Percentiles rank a stretch among this genome's conserved stretches.
These are phyloP conservation scores for Penicillium sp. DNA, from an alignment of 2,329 filamentous ascomycete species.

Conservation along the genomic window DNA sequence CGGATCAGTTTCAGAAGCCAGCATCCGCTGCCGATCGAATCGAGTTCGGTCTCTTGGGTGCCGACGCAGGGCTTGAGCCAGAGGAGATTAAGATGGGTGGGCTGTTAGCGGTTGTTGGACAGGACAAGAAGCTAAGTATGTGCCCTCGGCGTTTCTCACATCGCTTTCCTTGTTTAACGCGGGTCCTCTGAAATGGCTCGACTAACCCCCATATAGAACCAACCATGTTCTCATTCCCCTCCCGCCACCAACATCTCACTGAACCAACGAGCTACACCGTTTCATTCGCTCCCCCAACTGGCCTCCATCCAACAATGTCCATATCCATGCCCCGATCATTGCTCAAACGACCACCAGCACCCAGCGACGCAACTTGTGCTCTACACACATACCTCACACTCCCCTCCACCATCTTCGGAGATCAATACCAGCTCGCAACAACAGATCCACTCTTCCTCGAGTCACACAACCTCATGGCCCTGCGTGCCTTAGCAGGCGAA, in stretches of 20 bases:
- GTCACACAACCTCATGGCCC: slow-evolving; percentile 72
- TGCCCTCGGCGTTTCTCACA: slow-evolving; percentile 1
- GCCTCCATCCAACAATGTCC: slow-evolving; percentile 78
- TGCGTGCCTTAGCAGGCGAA: slow-evolving; percentile 69
- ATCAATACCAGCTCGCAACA: slow-evolving; percentile 75
- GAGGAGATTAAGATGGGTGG: slow-evolving; percentile 79
- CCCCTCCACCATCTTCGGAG: slow-evolving; percentile 77
- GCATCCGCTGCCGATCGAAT: slow-evolving; percentile 52
- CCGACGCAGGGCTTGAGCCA: slow-evolving; percentile 58
- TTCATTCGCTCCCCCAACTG: slow-evolving; percentile 68
- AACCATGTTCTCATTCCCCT: slow-evolving; percentile 79
- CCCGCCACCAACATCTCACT: slow-evolving; percentile 67
- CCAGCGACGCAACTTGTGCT: slow-evolving; percentile 60
- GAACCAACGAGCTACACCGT: slow-evolving; percentile 58
- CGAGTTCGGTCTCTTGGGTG: slow-evolving; percentile 77
- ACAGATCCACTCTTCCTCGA: slow-evolving; percentile 66
- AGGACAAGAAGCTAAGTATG: slow-evolving; percentile 66
- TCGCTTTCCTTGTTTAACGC: neutral
- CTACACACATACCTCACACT: slow-evolving; percentile 80
- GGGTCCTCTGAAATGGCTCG: neutral
- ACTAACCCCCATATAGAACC: slow-evolving; percentile 52
- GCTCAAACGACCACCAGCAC: slow-evolving; percentile 50
- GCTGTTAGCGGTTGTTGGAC: slow-evolving; percentile 73
- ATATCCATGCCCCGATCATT: slow-evolving; percentile 59
- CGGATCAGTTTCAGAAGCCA: slow-evolving; percentile 42